A percentile compares a stretch with the other conserved stretches of the same genome.
These are phyloP conservation scores for Paecilomyces variotii DNA, from an alignment of 2,329 filamentous ascomycete species.

Conservation along the genomic window DNA sequence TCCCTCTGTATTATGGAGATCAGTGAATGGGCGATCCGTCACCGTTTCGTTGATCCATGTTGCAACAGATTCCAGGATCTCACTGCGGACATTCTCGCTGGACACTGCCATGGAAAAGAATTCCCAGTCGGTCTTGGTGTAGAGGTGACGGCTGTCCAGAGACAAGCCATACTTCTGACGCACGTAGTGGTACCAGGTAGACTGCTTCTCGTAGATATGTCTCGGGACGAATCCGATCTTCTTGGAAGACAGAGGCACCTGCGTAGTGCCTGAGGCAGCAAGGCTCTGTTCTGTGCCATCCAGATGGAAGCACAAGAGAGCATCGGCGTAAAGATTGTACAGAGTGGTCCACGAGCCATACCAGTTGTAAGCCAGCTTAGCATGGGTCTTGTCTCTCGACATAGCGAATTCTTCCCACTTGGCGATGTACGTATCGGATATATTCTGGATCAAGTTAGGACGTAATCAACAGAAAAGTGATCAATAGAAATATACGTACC, in stretches of 20 bases:
- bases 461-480: neutral
- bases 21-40: slow-evolving; percentile 69
- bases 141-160: slow-evolving; percentile 72
- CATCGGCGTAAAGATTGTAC: slow-evolving; percentile 78
- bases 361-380: slow-evolving; percentile 72
- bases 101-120: slow-evolving; percentile 80
- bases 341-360: slow-evolving; percentile 76
- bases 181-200: slow-evolving; percentile 70
- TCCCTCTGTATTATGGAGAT: slow-evolving; percentile 75
- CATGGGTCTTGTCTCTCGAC: slow-evolving; percentile 60
- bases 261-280: slow-evolving; percentile 11
- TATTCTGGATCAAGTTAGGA: slow-evolving; percentile 33
- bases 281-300: slow-evolving; percentile 31
- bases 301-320: slow-evolving; percentile 70
- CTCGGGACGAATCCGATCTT: slow-evolving; percentile 60
- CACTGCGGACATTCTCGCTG: slow-evolving; percentile 56
- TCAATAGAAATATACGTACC: slow-evolving; percentile 17
- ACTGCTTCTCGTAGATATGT: slow-evolving; percentile 69
- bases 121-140: slow-evolving; percentile 87
- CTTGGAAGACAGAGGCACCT: slow-evolving; percentile 20
- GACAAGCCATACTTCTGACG: slow-evolving; percentile 76
- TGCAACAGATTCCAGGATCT: slow-evolving; percentile 67
- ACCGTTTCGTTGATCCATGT: slow-evolving; percentile 76
- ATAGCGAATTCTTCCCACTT: slow-evolving; percentile 67
- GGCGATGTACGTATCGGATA: slow-evolving; percentile 58